phyloP scores from a whole-genome alignment of 2,329 filamentous ascomycete genomes.

The Grosmannia serpens region DNA sequence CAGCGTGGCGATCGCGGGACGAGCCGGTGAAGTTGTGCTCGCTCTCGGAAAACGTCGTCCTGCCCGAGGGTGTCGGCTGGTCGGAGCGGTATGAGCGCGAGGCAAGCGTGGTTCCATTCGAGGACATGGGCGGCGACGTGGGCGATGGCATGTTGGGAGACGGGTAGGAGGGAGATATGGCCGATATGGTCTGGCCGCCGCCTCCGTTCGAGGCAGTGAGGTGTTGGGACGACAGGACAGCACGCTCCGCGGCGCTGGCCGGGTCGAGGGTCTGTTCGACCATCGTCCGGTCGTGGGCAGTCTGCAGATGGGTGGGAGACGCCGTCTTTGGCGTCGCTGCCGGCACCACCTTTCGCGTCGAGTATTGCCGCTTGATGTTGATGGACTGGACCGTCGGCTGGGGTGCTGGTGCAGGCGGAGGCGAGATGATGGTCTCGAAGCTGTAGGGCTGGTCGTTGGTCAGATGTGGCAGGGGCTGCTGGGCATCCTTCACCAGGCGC shows the following conservation, averaged over 20 bases:
- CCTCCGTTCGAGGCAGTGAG: slow-evolving; percentile 59
- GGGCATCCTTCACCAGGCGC: slow-evolving; percentile 81
- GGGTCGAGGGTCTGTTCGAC: slow-evolving; percentile 58
- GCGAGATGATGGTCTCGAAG: slow-evolving; percentile 22
- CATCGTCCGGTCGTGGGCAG: slow-evolving; percentile 53
- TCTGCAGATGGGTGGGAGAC: slow-evolving; percentile 62
- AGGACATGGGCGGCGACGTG: slow-evolving; percentile 50
- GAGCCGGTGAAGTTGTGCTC: slow-evolving; percentile 28
- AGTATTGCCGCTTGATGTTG: slow-evolving; percentile 59
- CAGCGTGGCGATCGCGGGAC: slow-evolving; percentile 26
- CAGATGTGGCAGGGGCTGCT: slow-evolving; percentile 66
- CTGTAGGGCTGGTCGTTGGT: slow-evolving; percentile 30
- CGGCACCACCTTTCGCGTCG: slow-evolving; percentile 58
- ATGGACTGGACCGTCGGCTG: slow-evolving; percentile 38
- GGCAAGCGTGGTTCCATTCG: slow-evolving; percentile 40
- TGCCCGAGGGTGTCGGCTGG: slow-evolving; percentile 40
- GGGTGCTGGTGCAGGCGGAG: slow-evolving; percentile 8
- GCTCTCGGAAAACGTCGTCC: slow-evolving; percentile 42
- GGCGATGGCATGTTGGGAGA: slow-evolving; percentile 60
- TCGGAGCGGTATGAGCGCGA: slow-evolving; percentile 50
- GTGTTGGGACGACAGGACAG: slow-evolving; percentile 56
- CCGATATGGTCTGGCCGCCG: slow-evolving; percentile 35
- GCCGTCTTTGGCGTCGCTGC: slow-evolving; percentile 62
- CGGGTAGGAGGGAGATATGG: slow-evolving; percentile 41
- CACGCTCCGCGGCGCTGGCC: slow-evolving; percentile 54